Conservation (phyloP, 129 eudicot genomes). For the Pittosporum tobira region DNA sequence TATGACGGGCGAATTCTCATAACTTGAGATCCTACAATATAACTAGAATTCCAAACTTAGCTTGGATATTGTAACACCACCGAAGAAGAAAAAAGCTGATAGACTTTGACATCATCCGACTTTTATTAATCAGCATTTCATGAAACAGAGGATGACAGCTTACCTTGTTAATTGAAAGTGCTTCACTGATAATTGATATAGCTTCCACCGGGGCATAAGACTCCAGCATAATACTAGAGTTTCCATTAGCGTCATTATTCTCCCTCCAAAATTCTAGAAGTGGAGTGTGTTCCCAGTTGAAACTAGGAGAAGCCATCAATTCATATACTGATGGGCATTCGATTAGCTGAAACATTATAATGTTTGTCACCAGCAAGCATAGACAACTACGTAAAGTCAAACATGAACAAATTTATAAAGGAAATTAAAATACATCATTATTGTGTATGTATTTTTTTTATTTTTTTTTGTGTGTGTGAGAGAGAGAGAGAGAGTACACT, state of each 20-base stretch:
- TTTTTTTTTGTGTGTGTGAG: too few species aligned
- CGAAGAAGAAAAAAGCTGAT: background rate
- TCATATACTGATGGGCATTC: slow-evolving; percentile 97
- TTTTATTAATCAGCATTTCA: background rate
- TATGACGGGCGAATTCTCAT: background rate
- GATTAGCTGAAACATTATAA: slow-evolving; percentile 47
- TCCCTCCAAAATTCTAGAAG: slow-evolving; percentile 73
- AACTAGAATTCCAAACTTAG: background rate
- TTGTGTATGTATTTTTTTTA: background rate
- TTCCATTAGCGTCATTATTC: slow-evolving; percentile 38
- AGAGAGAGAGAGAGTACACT: too few species aligned
- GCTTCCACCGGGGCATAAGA: slow-evolving; percentile 55
- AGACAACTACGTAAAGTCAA: background rate
- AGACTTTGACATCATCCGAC: background rate
- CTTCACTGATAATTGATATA: slow-evolving; percentile 48
- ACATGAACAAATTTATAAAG: background rate
- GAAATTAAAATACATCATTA: too few species aligned
- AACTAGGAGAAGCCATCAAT: slow-evolving; percentile 77
- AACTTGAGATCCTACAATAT: background rate
- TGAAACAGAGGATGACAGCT: slow-evolving; percentile 3
- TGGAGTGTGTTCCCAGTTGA: slow-evolving; percentile 70
- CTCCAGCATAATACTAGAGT: slow-evolving; percentile 51
- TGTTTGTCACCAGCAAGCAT: background rate
- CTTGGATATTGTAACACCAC: background rate
- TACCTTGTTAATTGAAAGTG: slow-evolving; percentile 81